phyloP scores from a whole-genome alignment of 306 rosid species.

The Rubus parviflorus region DNA sequence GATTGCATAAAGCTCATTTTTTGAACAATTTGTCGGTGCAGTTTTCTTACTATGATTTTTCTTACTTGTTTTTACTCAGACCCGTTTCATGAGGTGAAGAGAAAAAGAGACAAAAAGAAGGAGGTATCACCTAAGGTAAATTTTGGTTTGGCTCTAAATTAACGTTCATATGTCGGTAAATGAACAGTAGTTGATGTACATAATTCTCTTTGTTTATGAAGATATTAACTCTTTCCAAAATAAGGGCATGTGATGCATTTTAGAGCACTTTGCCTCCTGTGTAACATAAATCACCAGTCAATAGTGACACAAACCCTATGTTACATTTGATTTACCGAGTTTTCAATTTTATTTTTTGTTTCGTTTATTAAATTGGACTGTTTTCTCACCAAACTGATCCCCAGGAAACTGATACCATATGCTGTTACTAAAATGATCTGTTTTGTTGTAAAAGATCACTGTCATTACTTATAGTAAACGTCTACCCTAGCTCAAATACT shows the following conservation, averaged over 20 bases:
- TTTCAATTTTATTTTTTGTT: not conserved
- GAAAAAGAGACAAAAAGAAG: conserved; percentile 87
- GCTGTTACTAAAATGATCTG: not conserved
- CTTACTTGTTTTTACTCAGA: conserved; percentile 41
- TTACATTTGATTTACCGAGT: not conserved
- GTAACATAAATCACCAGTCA: not conserved
- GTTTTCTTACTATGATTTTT: conserved; percentile 4
- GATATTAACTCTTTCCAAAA: not conserved
- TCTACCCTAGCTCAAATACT: not conserved
- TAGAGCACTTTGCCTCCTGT: not conserved
- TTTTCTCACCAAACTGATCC: not conserved
- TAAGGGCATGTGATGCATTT: not conserved
- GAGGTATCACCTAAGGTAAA: conserved; percentile 49
- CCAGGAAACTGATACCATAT: not conserved
- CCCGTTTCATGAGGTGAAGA: conserved; percentile 93
- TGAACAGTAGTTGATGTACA: not conserved
- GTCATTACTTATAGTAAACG: not conserved
- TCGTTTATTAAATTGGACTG: not conserved
- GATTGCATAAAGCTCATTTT: not conserved
- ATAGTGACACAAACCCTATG: not conserved
- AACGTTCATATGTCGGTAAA: not conserved
- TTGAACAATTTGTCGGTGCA: not conserved
- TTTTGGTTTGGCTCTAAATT: not conserved
- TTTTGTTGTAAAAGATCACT: not conserved
- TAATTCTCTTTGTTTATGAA: not conserved